Evolutionary conservation across 2,329 filamentous ascomycete genomes (phyloP).

Genomic region (Scedosporium boydii): DNA sequence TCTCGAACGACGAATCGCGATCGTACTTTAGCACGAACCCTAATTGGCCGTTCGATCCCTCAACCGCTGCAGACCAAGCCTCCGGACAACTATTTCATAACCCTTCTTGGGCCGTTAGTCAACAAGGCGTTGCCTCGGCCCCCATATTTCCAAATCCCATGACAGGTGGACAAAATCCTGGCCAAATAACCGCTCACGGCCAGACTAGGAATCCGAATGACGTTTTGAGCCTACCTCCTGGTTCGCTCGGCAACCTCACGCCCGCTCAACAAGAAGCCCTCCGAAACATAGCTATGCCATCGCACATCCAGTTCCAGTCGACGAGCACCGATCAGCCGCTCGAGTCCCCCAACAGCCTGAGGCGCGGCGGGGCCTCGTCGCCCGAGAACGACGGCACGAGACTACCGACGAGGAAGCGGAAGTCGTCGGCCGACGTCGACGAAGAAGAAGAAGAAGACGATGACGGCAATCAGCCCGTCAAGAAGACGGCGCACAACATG

Average conservation of each 20-base stretch:
- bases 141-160: neutral
- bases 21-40: slow-evolving; percentile 2
- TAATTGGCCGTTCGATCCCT: slow-evolving; percentile 2
- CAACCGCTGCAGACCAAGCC: neutral
- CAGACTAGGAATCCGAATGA: neutral
- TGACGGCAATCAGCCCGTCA: slow-evolving; percentile 45
- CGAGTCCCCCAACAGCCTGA: slow-evolving; percentile 41
- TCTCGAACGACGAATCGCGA: slow-evolving; percentile 1
- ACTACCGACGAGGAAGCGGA: slow-evolving; percentile 53
- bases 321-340: slow-evolving; percentile 50
- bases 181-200: neutral
- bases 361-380: slow-evolving; percentile 43
- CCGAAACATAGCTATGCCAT: slow-evolving; percentile 55
- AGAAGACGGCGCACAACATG: slow-evolving; percentile 97
- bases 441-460: slow-evolving; percentile 48
- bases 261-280: slow-evolving; percentile 52
- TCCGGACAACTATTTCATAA: slow-evolving; percentile 1
- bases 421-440: slow-evolving; percentile 50
- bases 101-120: neutral
- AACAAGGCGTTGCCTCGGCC: neutral
- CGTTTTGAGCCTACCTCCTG: neutral
- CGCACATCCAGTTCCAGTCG: slow-evolving; percentile 50
- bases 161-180: neutral
- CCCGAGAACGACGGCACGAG: slow-evolving; percentile 40
- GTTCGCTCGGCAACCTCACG: slow-evolving; percentile 28